Evolutionary conservation across 768 basidiomycete genomes (phyloP), one percentile per base, ranked within the genome.

Genomic region (Boletellus emodensis): DNA sequence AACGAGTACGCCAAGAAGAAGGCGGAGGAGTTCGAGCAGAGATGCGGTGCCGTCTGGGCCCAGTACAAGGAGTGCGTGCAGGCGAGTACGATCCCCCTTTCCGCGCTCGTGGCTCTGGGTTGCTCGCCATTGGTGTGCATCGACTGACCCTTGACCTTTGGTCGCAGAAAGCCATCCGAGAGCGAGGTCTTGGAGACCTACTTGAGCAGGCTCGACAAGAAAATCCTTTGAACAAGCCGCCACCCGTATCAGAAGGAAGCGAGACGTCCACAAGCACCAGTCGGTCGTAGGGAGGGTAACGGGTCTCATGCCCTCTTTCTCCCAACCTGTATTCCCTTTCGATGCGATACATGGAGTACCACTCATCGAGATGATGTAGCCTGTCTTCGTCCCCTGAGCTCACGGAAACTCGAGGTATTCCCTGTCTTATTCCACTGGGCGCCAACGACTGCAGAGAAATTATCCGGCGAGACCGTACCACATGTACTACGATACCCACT

Each of bases 21-120:
- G 69, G 90, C 91, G 6, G 85, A 86, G 37, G 90, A 95, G 66
- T 95, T 94, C 64, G 85, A 97, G 59, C 65, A 75, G 40, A 85
- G 84, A 42, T 97, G 95, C 58, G 94, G 94, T 9, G 79, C 75
- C 56, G 68, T 91, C 14, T 97, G 94, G 90, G 72, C 77, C 40
- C 76, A 76, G 54, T 97, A 97, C 68, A 83, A 83, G 53, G 71
- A 69, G 3, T 97, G 94, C 65, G 78, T 97, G 6, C 84, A 88
- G 76, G 95, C 94, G 50, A 38, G 84, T 71, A 6, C 17, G 18
- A 28, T 22, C 4, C 28, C 3, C 50, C 2, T 36, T 34, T 34
- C 18, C 18, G 36, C 9, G 10, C 28, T 10, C 33, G 22, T 24
- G 20, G 20, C 3, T 22, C 12, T n/a, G 20, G 24, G 6, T 13